Base-by-base conservation (phyloP, 805 yeast genomes). In the Starmerella floricola region DNA sequence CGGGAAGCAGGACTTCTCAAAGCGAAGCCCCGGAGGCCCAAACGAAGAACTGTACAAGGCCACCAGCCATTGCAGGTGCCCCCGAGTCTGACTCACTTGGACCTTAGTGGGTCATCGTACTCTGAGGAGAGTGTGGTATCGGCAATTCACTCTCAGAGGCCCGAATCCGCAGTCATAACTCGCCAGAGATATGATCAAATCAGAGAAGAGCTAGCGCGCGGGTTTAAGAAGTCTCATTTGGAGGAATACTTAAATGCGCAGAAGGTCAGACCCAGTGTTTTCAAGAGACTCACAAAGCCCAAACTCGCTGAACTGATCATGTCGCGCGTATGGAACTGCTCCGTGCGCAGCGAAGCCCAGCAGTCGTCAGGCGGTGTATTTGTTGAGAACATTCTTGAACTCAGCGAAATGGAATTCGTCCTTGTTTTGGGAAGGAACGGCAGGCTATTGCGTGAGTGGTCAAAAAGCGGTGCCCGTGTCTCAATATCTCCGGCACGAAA, bases 401-500 rank as follows among this genome's bases (percentile, higher is more conserved):
- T 71, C 17, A 45, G 60, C 21, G 58, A 58, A 31, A 55, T 59
- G 4, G 71, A 70, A 23, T 48, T 71, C 50, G 69, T 70, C 40
- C 53, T 69, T 8, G 47, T 69, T 10, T 50, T 66, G 10, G 60
- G 66, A 35, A 58, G 62, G 21, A 58, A 64, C 35, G 74, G 72
- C 8, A 45, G 51, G 17, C 49, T 68, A 13, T 54, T 69, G 6
- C 61, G 67, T 32, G 60, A 63, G 38, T 57, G 72, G 53, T 58
- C 66, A 17, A 54, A 66, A 37, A 58, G 63, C 1, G 75, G 74
- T 1, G 64, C 67, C 3, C 52, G 57, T 36, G 57, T 71, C 28
- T 48, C 58, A 4, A 61, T 70, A 29, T 61, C 59, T 31, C 53
- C 65, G 1, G 56, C 54, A 5, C 56, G 54, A 15, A 50, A 47